Base-by-base conservation (phyloP, 2,329 filamentous ascomycete genomes). In the Scedosporium minutisporum region DNA sequence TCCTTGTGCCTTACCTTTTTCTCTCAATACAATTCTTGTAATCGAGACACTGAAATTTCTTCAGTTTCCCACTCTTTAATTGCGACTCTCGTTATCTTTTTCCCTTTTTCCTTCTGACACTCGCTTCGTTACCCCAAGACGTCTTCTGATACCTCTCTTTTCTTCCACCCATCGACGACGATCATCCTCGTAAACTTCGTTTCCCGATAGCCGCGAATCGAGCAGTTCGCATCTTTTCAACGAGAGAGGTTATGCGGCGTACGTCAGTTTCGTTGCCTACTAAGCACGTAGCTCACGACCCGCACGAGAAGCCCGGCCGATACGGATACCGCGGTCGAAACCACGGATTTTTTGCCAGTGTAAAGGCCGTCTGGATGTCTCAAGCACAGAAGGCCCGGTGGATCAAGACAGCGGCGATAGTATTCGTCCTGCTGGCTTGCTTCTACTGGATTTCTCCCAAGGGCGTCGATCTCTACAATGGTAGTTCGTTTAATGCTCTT, bases 361-460 rank as follows among this genome's bases (percentile, higher is more conserved):
- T 84, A 77, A 83, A 83, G 74, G 77, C 80, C 71, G 77, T 78
- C 71, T 82, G 78, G 74, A 84, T 85, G 79, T 82, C 84, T 65
- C 85, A 87, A 76, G 81, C 83, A 71, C 85, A 87, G 77, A 82
- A 81, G 73, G 79, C 83, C 66, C 83, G 86, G 72, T 88, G 84
- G 80, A 73, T 87, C 68, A 87, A 87, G 78, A 86, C 84, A 65
- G 82, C 80, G 69, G 83, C 83, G 66, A 83, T 88, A 66, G 75
- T 87, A 65, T 80, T 85, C 69, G 78, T 81, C 69, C 70, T 88
- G 66, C 71, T 87, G 68, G 79, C 84, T 66, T 72, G 87, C 63
- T 85, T 88, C 72, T 87, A 85, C 74, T 87, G 83, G 71, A 74
- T 88, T 63, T 84, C 85, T 23, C 85, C 85, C 1, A 78, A 77